Base-by-base conservation (phyloP, 495 filamentous ascomycete species). In the Talaromyces borbonicus region DNA sequence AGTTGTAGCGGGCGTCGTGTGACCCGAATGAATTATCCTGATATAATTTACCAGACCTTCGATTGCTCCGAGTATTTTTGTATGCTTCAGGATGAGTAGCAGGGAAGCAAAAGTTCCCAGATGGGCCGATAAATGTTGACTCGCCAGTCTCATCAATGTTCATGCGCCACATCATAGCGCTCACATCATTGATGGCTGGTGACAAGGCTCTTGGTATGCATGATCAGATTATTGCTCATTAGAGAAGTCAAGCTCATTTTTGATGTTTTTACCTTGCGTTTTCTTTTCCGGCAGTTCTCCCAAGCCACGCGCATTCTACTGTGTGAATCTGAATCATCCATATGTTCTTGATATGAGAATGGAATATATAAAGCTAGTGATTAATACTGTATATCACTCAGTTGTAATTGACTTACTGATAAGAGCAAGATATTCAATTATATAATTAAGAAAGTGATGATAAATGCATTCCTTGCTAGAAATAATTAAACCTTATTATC, bases 141-240 rank as follows among this genome's bases (percentile, higher is more conserved):
- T 33, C 31, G 31, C 31, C 31, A 33, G 31, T 33, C n/a, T 33
- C 31, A 15, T 33, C 31, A 33, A 33, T 33, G 31, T 33, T 33
- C 31, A 33, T 33, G 31, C 31, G 31, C 31, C 31, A 33, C 31
- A 33, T 33, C 31, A 33, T 33, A 33, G 31, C 31, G 16, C 31
- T 33, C 31, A 33, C 31, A 33, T 33, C 31, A 15, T 8, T 33
- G 12, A 33, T 33, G 9, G 31, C 31, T 16, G 31, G 31, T 33
- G 31, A 33, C 31, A 33, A 14, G 31, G 1, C 31, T 15, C 31
- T 33, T 41, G 38, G 24, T 41, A 41, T 23, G 16, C 1, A 23
- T 23, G 14, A 22, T 22, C 2, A 41, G 19, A 22, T 41, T 22
- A 32, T 32, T 9, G 29, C 5, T 4, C 8, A 41, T 41, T 3